These are phyloP conservation scores for Spencermartinsiella europaea DNA, from an alignment of 805 yeast genomes.

Conservation along the genomic window DNA sequence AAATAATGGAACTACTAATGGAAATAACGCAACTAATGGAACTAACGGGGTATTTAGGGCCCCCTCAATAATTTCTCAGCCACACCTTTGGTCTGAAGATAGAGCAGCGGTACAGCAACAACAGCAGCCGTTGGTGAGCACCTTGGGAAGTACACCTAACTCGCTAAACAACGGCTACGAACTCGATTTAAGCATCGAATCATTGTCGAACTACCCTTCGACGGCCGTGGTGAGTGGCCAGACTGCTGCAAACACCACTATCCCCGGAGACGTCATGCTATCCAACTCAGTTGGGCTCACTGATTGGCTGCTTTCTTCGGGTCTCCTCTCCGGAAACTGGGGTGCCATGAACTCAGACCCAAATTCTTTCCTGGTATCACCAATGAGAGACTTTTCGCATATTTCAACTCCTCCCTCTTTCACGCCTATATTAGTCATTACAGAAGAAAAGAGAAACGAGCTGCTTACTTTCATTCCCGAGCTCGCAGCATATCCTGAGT, in stretches of 20 bases:
- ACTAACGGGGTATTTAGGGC: too few relatives aligned
- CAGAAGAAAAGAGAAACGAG: conserved; percentile 25
- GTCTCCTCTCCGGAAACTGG: conserved; percentile 7
- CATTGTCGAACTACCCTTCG: not conserved
- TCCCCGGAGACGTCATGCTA: not conserved
- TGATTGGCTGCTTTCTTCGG: conserved; percentile 15
- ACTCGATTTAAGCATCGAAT: not conserved
- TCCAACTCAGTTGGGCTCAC: conserved; percentile 11
- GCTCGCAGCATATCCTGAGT: conserved; percentile 30
- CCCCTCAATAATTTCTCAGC: too few relatives aligned
- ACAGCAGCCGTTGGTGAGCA: not conserved
- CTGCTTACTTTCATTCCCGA: conserved; percentile 20
- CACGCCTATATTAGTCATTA: conserved; percentile 30
- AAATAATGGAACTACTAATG: too few relatives aligned
- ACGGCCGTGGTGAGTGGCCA: not conserved
- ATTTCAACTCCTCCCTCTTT: conserved; percentile 34
- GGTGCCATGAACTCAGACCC: conserved; percentile 5
- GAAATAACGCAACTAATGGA: too few relatives aligned
- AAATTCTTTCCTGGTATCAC: conserved; percentile 12
- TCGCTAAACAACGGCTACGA: not conserved
- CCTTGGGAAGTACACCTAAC: not conserved
- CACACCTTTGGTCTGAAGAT: too few relatives aligned
- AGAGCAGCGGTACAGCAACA: not conserved
- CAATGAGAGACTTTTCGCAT: conserved; percentile 9
- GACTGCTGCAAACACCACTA: not conserved